These are phyloP conservation scores for Nemania sp. DNA, from an alignment of 2,329 filamentous ascomycete genomes.

Conservation along the genomic window DNA sequence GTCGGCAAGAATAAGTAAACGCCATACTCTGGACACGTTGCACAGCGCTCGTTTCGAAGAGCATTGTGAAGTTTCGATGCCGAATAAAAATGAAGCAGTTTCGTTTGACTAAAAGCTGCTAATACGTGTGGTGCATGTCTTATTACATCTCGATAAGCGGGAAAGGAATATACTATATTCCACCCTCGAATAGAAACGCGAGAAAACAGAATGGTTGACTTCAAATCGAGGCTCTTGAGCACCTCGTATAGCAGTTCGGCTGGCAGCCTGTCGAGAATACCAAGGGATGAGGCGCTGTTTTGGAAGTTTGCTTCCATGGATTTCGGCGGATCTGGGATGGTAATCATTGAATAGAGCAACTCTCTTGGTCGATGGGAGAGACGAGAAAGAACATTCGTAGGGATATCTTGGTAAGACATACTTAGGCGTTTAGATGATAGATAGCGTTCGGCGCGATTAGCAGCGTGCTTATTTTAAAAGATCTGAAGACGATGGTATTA, in stretches of 20 bases:
- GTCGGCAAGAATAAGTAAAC: conserved; percentile 15
- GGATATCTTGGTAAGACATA: conserved; percentile 8
- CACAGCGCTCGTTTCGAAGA: conserved; percentile 15
- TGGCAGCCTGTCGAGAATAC: conserved; percentile 16
- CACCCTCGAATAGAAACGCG: conserved; percentile 12
- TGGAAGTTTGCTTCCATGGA: conserved; percentile 8
- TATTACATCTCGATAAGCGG: conserved; percentile 15
- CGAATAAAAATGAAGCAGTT: conserved; percentile 15
- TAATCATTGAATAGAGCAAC: conserved; percentile 15
- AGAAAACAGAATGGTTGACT: conserved; percentile 9
- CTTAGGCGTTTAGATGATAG: conserved; percentile 7
- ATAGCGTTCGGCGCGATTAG: conserved; percentile 1
- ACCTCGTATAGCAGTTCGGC: conserved; percentile 10
- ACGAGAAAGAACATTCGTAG: conserved; percentile 11
- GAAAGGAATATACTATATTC: conserved; percentile 4
- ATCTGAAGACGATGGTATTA: not conserved
- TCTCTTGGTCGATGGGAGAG: conserved; percentile 15
- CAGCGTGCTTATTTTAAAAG: not conserved
- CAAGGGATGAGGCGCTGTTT: conserved; percentile 11
- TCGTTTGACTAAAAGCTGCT: conserved; percentile 10
- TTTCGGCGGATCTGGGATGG: conserved; percentile 12
- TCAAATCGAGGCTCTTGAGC: conserved; percentile 8
- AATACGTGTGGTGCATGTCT: conserved; percentile 15
- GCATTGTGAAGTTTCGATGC: conserved; percentile 12
- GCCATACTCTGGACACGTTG: conserved; percentile 15